Evolutionary conservation across 2,329 filamentous ascomycete genomes (phyloP).

Genomic region (Capronia epimyces): DNA sequence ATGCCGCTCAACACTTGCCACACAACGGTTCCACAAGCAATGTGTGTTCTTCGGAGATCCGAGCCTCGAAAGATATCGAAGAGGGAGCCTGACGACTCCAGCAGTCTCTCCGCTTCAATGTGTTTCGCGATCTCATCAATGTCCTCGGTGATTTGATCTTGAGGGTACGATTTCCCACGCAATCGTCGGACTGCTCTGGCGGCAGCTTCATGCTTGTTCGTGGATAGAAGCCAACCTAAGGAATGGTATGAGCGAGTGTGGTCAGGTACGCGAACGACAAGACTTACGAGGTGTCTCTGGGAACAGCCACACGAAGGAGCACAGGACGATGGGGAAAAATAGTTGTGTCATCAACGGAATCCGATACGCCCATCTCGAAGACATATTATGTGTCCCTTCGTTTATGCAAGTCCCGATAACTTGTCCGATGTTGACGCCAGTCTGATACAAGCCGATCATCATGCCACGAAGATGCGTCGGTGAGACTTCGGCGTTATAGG

Average conservation of each 20-base stretch:
- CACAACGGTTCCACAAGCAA: conserved; percentile 51
- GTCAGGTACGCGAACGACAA: too few species aligned
- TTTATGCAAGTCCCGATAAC: conserved; percentile 29
- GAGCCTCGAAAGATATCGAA: conserved; percentile 34
- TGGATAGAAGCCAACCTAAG: conserved; percentile 18
- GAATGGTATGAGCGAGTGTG: too few species aligned
- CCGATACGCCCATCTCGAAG: conserved; percentile 40
- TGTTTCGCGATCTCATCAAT: conserved; percentile 26
- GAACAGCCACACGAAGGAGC: conserved; percentile 44
- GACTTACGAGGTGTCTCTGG: conserved; percentile 42
- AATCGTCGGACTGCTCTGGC: conserved; percentile 11
- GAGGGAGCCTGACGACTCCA: conserved; percentile 19
- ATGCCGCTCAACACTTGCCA: conserved; percentile 29
- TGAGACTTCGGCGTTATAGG: conserved; percentile 37
- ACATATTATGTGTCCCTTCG: conserved; percentile 30
- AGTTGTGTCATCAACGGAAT: conserved; percentile 42
- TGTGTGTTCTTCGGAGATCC: conserved; percentile 31
- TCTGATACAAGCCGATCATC: conserved; percentile 46
- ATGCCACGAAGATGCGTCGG: conserved; percentile 46
- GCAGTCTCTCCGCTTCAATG: conserved; percentile 18
- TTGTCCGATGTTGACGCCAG: conserved; percentile 49
- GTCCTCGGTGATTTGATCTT: conserved; percentile 18
- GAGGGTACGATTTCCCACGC: conserved; percentile 12
- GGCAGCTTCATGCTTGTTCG: conserved; percentile 20
- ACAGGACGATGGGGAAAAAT: conserved; percentile 45